Evolutionary conservation across 2,329 filamentous ascomycete genomes (phyloP).

Genomic region (Neurospora crassa): DNA sequence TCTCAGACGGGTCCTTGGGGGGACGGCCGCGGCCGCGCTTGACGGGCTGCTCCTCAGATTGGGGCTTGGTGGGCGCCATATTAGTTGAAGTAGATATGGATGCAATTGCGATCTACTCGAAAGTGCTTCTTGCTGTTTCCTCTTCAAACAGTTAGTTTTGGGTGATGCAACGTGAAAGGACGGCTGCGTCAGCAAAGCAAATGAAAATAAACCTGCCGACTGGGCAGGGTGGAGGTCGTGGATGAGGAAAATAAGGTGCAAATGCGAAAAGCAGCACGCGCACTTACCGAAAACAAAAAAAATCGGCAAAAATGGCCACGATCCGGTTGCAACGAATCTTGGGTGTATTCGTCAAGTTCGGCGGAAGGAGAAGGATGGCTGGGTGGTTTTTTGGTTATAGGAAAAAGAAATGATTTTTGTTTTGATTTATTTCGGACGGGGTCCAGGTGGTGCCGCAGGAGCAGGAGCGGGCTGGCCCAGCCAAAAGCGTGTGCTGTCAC

Average conservation of each 20-base stretch:
- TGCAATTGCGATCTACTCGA: background rate
- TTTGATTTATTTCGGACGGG: background rate
- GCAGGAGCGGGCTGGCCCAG: background rate
- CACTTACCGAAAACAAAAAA: background rate
- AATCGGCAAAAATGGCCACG: background rate
- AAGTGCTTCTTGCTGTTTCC: background rate
- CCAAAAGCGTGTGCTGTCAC: background rate
- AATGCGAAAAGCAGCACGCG: background rate
- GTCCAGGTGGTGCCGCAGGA: background rate
- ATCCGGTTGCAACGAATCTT: background rate
- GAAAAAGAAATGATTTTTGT: background rate
- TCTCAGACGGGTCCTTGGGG: constrained; percentile 15
- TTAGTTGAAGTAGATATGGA: background rate
- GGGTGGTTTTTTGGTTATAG: background rate
- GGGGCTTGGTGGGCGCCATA: constrained; percentile 15
- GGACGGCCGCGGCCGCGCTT: constrained; percentile 20
- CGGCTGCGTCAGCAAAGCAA: background rate
- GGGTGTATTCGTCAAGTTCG: background rate
- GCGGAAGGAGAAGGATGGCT: background rate
- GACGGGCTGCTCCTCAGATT: constrained; percentile 4
- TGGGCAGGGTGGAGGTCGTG: background rate
- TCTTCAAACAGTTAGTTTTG: background rate
- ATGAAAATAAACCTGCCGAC: background rate
- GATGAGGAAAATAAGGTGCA: background rate
- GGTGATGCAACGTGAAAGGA: background rate